Base-by-base conservation (phyloP, 139 green algal species). In the Chlorella sp. region DNA sequence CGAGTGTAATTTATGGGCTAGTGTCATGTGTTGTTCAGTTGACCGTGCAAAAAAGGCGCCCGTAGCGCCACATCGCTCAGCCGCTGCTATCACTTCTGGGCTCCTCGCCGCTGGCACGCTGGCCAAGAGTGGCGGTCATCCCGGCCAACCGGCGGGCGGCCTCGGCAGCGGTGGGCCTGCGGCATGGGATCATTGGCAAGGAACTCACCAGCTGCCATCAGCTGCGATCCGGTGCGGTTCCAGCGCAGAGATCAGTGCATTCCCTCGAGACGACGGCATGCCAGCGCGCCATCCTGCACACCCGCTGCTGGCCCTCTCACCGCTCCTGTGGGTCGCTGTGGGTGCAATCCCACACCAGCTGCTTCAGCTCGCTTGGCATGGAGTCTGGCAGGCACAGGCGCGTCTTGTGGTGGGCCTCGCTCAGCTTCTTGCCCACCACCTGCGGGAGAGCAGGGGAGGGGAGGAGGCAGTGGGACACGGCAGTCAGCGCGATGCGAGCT, bases 391-490 rank as follows among this genome's bases (percentile, higher is more conserved):
- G 47, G 20, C 6, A 5, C 63, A 84, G 64, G 3, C 20, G 79
- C 44, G 21, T 4, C 64, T 64, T 28, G 23, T 28, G 63, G 60
- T 82, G 76, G 15, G 39, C n/a, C 64, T 65, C 64, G 18, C 65
- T 32, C 44, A 84, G 79, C 44, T 84, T 84, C 32, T 28, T 56
- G 23, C 64, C 64, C 64, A 84, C 65, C n/a, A 84, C 64, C 70
- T 78, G 70, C 26, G 4, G 16, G 30, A 73, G 23, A 18, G 65
- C 20, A 73, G 15, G 65, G 11, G 65, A 39, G 65, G 30, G 4
- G 20, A 6, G 17, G n/a, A 74, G 68, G 16, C 34, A 47, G 68
- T 20, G 30, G 39, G 23, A 0, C 20, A 12, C 20, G 1, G 34
- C 36, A 13, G 34, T 11, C 36, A 75, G 36, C 21, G 34, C 36